A percentile compares a stretch with the other conserved stretches of the same genome.
These are phyloP conservation scores for Pharnaceum exiguum DNA, from an alignment of 148 eudicot genomes.

Conservation along the genomic window DNA sequence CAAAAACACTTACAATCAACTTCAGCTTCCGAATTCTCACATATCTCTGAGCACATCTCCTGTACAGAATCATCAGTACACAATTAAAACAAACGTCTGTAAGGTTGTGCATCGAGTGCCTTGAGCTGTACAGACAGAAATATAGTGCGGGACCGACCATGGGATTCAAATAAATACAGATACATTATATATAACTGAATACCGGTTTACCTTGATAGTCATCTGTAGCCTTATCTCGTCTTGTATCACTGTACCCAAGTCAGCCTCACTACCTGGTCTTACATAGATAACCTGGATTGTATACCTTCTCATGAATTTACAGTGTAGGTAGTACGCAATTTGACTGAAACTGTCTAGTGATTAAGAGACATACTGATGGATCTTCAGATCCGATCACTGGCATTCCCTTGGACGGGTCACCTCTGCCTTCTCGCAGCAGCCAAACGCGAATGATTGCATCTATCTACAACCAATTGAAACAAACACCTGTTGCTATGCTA, in stretches of 20 bases:
- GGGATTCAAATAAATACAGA: not conserved
- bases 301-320: not conserved
- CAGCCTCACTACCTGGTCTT: slow-evolving; percentile 83
- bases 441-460: slow-evolving; percentile 57
- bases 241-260: slow-evolving; percentile 69
- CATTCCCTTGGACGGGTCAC: slow-evolving; percentile 32
- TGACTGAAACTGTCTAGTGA: no score
- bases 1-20: slow-evolving; percentile 49
- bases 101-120: not conserved
- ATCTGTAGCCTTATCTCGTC: slow-evolving; percentile 72
- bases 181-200: not conserved
- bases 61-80: slow-evolving; percentile 19
- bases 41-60: slow-evolving; percentile 82
- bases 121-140: not conserved
- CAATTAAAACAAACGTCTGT: not conserved
- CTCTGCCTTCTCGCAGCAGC: slow-evolving; percentile 54
- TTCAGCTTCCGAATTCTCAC: slow-evolving; percentile 59
- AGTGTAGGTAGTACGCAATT: not conserved
- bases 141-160: not conserved
- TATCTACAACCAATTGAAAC: slow-evolving; percentile 32
- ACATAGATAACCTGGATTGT: slow-evolving; percentile 71
- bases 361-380: slow-evolving; percentile 58
- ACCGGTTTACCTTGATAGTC: slow-evolving; percentile 45
- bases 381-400: slow-evolving; percentile 80
- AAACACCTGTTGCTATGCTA: not conserved